Evolutionary conservation across 768 basidiomycete species (phyloP).

Genomic region (Epithele typhae): DNA sequence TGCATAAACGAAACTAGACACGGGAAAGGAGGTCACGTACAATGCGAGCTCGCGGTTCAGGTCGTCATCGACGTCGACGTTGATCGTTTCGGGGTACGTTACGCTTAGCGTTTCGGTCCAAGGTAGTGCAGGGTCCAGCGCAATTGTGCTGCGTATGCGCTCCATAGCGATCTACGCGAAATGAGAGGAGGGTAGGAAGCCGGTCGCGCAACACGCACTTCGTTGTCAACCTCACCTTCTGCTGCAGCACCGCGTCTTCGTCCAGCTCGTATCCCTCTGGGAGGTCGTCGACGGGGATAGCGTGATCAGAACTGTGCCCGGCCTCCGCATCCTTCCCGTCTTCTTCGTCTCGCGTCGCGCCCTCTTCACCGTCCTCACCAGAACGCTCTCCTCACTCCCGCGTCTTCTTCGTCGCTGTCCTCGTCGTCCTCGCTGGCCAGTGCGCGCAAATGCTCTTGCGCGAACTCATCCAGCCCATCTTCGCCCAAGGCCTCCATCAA

Average conservation of each 20-base stretch:
- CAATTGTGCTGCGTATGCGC: slow-evolving; percentile 74
- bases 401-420: slow-evolving; percentile 20
- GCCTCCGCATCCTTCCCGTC: slow-evolving; percentile 27
- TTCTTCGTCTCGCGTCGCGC: slow-evolving; percentile 23
- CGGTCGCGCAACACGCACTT: slow-evolving; percentile 39
- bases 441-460: slow-evolving; percentile 47
- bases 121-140: slow-evolving; percentile 66
- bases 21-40: slow-evolving; percentile 45
- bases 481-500: slow-evolving; percentile 58
- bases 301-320: slow-evolving; percentile 25
- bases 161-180: slow-evolving; percentile 68
- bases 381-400: too few species aligned
- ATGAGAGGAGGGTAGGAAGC: neutral
- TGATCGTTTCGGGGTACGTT: slow-evolving; percentile 67
- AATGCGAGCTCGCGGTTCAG: slow-evolving; percentile 94
- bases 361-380: slow-evolving; percentile 28
- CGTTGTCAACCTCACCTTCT: slow-evolving; percentile 83
- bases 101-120: slow-evolving; percentile 84
- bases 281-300: slow-evolving; percentile 63
- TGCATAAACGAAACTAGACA: too few species aligned
- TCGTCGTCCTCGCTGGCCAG: slow-evolving; percentile 33
- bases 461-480: slow-evolving; percentile 63
- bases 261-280: slow-evolving; percentile 57
- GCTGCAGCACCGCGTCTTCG: slow-evolving; percentile 75
- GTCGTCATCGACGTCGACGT: slow-evolving; percentile 81